These are phyloP conservation scores for Zopfochytrium polystomum DNA, from an alignment of 371 early-diverging fungal species.

Conservation along the genomic window DNA sequence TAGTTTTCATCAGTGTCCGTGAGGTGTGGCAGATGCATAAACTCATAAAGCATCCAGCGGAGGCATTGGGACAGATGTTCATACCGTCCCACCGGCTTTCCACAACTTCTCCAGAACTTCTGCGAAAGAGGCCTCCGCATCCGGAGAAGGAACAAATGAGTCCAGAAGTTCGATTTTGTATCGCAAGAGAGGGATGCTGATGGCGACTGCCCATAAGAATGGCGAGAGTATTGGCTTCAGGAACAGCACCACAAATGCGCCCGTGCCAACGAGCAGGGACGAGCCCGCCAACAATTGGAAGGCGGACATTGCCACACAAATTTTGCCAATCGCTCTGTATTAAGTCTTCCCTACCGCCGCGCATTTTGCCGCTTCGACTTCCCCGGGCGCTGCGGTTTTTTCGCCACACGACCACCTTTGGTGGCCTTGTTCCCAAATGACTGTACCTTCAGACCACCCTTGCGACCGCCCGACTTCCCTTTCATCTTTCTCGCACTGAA, in stretches of 20 bases:
- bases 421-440: no score
- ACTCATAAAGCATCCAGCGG: no score
- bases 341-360: background rate
- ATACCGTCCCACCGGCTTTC: no score
- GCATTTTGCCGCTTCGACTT: constrained; percentile 2
- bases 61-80: no score
- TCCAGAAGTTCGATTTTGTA: constrained; percentile 1
- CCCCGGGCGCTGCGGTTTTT: constrained; percentile 10
- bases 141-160: no score
- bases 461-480: constrained; percentile 17
- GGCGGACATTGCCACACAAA: no score
- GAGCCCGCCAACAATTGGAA: background rate
- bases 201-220: constrained; percentile 11
- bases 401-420: constrained; percentile 13
- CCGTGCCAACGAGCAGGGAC: background rate
- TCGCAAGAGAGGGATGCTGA: constrained; percentile 17
- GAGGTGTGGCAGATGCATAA: no score
- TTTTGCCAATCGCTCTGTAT: no score
- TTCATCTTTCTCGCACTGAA: constrained; percentile 67
- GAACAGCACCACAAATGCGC: constrained; percentile 1
- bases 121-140: no score
- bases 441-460: no score
- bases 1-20: no score
- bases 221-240: constrained; percentile 14
- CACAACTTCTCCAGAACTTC: no score